These are phyloP conservation scores for Onygenales sp. DNA, from an alignment of 2,329 filamentous ascomycete species.

Conservation along the genomic window DNA sequence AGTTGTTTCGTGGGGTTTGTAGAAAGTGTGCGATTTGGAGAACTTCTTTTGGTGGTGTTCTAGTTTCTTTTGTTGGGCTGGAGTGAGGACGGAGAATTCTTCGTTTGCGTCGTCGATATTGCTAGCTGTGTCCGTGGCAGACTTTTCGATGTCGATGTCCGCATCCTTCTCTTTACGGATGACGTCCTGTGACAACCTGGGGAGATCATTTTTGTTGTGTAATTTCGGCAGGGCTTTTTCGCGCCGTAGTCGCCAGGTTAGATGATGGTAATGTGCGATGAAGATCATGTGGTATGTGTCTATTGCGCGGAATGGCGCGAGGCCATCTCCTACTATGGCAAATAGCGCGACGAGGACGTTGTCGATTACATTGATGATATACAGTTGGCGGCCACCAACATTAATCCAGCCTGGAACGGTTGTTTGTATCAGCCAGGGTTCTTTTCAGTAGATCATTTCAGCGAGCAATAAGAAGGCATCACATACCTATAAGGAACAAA, in stretches of 20 bases:
- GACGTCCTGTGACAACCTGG: constrained; percentile 17
- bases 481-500: constrained; percentile 68
- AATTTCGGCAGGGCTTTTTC: constrained; percentile 53
- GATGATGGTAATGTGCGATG: constrained; percentile 61
- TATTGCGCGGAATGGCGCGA: constrained; percentile 64
- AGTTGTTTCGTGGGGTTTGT: constrained; percentile 76
- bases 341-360: constrained; percentile 63
- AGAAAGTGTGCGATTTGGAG: constrained; percentile 75
- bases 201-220: constrained; percentile 61
- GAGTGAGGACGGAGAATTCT: constrained; percentile 54
- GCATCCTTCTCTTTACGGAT: constrained; percentile 22
- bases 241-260: constrained; percentile 57
- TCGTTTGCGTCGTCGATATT: constrained; percentile 40
- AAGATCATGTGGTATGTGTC: constrained; percentile 86
- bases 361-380: constrained; percentile 61
- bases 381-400: constrained; percentile 61
- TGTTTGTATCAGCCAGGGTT: not conserved
- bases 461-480: not conserved
- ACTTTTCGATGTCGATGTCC: constrained; percentile 36
- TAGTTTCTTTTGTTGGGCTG: constrained; percentile 57
- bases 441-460: not conserved
- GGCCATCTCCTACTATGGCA: constrained; percentile 59
- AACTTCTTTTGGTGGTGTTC: constrained; percentile 73
- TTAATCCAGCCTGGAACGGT: constrained; percentile 59
- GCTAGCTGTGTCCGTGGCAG: constrained; percentile 15